A percentile compares a stretch with the other conserved stretches of the same genome.
phyloP scores from a whole-genome alignment of 2,329 filamentous ascomycete genomes.

The Colletotrichum scovillei region DNA sequence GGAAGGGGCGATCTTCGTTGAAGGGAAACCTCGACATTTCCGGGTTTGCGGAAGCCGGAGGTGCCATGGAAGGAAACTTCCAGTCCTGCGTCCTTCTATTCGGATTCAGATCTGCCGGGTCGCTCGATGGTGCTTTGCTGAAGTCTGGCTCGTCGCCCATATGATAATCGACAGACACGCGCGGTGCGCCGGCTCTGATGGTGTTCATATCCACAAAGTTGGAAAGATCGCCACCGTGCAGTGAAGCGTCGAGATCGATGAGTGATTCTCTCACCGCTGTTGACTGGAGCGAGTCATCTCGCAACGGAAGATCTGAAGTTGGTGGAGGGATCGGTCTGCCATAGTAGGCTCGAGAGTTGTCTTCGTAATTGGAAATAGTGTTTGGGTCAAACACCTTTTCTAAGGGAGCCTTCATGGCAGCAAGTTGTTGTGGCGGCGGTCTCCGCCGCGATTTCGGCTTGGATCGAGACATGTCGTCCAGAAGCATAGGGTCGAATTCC shows the following conservation, averaged over 20 bases:
- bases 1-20: constrained; percentile 36
- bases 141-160: constrained; percentile 44
- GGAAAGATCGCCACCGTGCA: constrained; percentile 66
- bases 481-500: constrained; percentile 59
- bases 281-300: constrained; percentile 63
- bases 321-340: constrained; percentile 56
- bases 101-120: constrained; percentile 65
- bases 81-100: constrained; percentile 66
- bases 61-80: constrained; percentile 67
- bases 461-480: constrained; percentile 59
- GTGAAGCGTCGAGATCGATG: constrained; percentile 72
- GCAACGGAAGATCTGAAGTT: constrained; percentile 68
- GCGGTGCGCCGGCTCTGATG: constrained; percentile 61
- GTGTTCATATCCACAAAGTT: constrained; percentile 72
- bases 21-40: constrained; percentile 64
- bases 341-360: constrained; percentile 72
- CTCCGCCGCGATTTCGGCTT: constrained; percentile 65
- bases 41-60: constrained; percentile 63
- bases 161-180: constrained; percentile 59
- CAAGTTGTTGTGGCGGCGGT: constrained; percentile 68
- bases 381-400: constrained; percentile 76
- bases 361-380: constrained; percentile 72
- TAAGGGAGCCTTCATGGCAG: constrained; percentile 67
- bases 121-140: constrained; percentile 64
- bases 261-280: constrained; percentile 69